phyloP scores from a whole-genome alignment of 305 asterid genomes.

The Fraxinus xanthoxyloides region DNA sequence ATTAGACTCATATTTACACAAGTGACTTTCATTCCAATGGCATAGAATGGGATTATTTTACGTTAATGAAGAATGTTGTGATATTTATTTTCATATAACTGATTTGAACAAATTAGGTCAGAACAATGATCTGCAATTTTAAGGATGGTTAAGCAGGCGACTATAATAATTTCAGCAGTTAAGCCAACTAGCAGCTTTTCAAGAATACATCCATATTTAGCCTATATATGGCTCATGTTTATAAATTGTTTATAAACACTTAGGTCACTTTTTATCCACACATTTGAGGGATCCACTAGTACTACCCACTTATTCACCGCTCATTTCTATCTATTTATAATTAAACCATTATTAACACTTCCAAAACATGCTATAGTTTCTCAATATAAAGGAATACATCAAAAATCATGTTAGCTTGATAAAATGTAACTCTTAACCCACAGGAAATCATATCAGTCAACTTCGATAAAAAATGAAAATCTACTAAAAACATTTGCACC shows the following conservation, averaged over 20 bases:
- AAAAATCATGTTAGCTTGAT: constrained; percentile 7
- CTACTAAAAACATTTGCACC: constrained; percentile 1
- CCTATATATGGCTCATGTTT: neutral
- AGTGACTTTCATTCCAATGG: neutral
- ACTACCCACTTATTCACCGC: neutral
- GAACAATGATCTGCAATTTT: neutral
- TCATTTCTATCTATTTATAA: neutral
- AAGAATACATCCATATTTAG: neutral
- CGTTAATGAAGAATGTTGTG: neutral
- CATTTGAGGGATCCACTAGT: neutral
- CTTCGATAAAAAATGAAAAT: neutral
- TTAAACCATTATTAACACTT: neutral
- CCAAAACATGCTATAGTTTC: neutral
- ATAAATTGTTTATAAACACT: neutral
- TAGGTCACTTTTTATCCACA: neutral
- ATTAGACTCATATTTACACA: neutral
- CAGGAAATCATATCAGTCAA: neutral
- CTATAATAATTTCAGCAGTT: constrained; percentile 5
- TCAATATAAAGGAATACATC: neutral
- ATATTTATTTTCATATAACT: neutral
- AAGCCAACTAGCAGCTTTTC: constrained; percentile 9
- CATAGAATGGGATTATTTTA: constrained; percentile 5
- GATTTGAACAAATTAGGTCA: constrained; percentile 1
- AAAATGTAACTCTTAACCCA: neutral
- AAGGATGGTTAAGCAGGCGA: neutral